These are phyloP conservation scores for Populus hybrid DNA, from an alignment of 441 rosid genomes.

Conservation along the genomic window DNA sequence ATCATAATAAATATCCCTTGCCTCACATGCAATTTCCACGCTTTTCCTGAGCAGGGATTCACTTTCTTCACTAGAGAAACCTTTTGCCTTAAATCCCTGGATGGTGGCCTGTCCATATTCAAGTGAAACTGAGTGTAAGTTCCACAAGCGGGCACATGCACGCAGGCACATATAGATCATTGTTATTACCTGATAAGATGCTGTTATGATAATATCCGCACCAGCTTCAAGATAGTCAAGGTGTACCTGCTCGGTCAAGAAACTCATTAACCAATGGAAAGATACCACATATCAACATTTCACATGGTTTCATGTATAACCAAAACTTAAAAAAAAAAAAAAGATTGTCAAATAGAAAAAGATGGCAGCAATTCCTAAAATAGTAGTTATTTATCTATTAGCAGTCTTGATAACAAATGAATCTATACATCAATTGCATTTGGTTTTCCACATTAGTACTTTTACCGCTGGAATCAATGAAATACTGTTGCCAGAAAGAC, in stretches of 20 bases:
- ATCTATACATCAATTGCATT: neutral
- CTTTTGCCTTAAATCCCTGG: constrained; percentile 83
- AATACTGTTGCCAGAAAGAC: neutral
- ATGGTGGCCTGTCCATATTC: constrained; percentile 63
- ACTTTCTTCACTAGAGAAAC: constrained; percentile 57
- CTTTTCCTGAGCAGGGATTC: constrained; percentile 68
- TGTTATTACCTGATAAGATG: constrained; percentile 71
- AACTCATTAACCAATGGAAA: constrained; percentile 13
- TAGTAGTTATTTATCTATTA: neutral
- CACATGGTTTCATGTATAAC: neutral
- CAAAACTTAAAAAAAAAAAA: neutral
- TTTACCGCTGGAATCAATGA: neutral
- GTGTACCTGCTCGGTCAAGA: constrained; percentile 58
- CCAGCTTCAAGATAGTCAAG: constrained; percentile 93
- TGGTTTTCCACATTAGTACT: neutral
- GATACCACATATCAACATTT: neutral
- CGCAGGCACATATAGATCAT: neutral
- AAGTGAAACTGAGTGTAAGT: constrained; percentile 6
- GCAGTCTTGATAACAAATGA: neutral
- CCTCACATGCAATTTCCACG: constrained; percentile 73
- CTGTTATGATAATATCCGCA: constrained; percentile 75
- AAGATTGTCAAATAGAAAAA: neutral
- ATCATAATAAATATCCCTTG: constrained; percentile 46
- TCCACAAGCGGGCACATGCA: neutral
- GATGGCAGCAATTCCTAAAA: neutral